A percentile compares a stretch with the other conserved stretches of the same genome.
Conservation (phyloP, 2,329 filamentous ascomycete species). For the Xylariaceae sp. region DNA sequence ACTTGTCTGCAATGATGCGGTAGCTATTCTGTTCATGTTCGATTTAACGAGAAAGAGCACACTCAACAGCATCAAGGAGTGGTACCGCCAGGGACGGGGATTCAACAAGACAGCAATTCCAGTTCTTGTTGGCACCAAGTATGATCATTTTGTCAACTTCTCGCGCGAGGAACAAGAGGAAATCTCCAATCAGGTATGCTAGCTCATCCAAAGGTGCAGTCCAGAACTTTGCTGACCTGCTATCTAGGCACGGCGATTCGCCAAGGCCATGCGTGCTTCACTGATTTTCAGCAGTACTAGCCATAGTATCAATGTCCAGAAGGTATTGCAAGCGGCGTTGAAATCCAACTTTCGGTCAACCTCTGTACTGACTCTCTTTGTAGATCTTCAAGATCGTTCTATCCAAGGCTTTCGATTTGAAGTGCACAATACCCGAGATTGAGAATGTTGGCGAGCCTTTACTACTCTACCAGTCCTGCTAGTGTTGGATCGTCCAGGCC, state of each 20-base stretch:
- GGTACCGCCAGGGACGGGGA: conserved; percentile 95
- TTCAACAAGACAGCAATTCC: conserved; percentile 99
- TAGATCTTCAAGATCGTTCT: conserved; percentile 99
- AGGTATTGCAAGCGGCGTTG: conserved; percentile 61
- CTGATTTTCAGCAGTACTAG: conserved; percentile 99
- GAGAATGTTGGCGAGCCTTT: conserved; percentile 97
- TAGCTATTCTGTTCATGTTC: conserved; percentile 99
- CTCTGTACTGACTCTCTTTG: conserved; percentile 16
- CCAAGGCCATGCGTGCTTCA: conserved; percentile 96
- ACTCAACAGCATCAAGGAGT: conserved; percentile 98
- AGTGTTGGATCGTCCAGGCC: conserved; percentile 13
- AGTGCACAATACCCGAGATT: conserved; percentile 98
- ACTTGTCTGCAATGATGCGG: conserved; percentile 98
- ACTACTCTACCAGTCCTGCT: conserved; percentile 81
- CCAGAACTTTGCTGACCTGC: conserved; percentile 28
- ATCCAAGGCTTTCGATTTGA: conserved; percentile 97
- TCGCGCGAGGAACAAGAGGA: conserved; percentile 97
- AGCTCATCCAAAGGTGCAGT: not conserved
- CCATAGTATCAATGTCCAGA: conserved; percentile 99
- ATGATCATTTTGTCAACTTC: conserved; percentile 99
- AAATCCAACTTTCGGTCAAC: not conserved
- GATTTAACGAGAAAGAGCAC: conserved; percentile 98
- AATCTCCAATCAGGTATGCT: conserved; percentile 86
- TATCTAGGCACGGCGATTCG: conserved; percentile 88
- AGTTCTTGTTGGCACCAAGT: conserved; percentile 96